Base-by-base conservation (phyloP, 2,329 filamentous ascomycete genomes). In the Aureobasidium musti region DNA sequence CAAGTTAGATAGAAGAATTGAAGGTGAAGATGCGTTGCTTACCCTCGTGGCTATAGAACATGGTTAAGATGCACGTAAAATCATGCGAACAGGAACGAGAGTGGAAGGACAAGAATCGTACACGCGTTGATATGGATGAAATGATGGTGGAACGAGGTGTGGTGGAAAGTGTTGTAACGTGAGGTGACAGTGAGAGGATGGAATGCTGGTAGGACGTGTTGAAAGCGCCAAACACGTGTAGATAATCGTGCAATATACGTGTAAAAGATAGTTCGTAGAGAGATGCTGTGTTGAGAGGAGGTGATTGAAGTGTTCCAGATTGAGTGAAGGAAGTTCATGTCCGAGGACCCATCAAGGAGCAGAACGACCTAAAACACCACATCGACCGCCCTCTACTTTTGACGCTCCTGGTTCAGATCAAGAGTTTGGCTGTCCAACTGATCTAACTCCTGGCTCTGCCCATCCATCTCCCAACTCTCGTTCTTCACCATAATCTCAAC, bases 41-140 rank as follows among this genome's bases (percentile, higher is more conserved):
- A 95, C 94, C 91, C 79, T 97, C 93, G 80, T 97, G 91, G 73
- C 91, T 96, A 81, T 97, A 98, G 77, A 97, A 97, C 93, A 97
- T 97, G 72, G 41, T 77, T 5, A 61, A 41, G 6, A 26, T 23
- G 23, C 43, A 13, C 13, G 30, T 19, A 5, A 3, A 50, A 43
- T 39, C 43, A 60, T 43, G 30, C 17, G 43, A 64, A 23, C 5
- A 26, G 21, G 21, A 43, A 43, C 3, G 14, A 41, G 13, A 39
- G 14, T 19, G n/a, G 21, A 63, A 33, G 41, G 23, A 39, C 3
- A 45, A 26, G 41, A 26, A 61, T 49, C 43, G 37, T 45, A 33
- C 37, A 49, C 41, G 39, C 11, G 30, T 17, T 17, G 19, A 30
- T 3, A 56, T 13, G 37, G 37, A 47, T 26, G 13, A 11, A 47